Evolutionary conservation across 1,139 yeast species (phyloP), one percentile per base, ranked within the genome.

Genomic region (Petasospora fabianii): DNA sequence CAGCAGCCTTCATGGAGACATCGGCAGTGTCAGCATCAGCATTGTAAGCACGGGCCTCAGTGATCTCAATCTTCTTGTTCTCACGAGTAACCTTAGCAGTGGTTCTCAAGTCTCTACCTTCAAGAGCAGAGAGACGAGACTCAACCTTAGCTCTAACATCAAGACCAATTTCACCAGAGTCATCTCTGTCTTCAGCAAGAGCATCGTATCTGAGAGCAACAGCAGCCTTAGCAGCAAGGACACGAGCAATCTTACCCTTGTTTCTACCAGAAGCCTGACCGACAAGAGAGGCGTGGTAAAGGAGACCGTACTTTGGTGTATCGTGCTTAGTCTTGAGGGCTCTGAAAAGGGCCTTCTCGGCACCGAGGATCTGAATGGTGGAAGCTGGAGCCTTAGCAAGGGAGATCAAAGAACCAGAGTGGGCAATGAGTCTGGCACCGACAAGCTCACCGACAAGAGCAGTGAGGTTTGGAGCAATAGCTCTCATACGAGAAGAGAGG

Each of bases 161-260:
- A 56, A 86, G 73, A 59, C 99, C 99, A 57, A 90, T 77, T 54
- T 88, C 95, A 51, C 97, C 97, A 44, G 86, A 78, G 59, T 92
- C 97, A 56, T 85, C 95, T 67, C 97, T 81, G 58, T 92, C 97
- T 71, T 92, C 99, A 51, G 97, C 85, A 48, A 94, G 75, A 30
- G 97, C 96, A 70, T 92, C 99, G 64, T 85, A 92, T 73, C 98
- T 84, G 56, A 92, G 73, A 48, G 96, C 86, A 59, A 92, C 94
- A 38, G 98, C 95, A 53, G 97, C 96, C 73, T 92, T 92, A 49
- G 97, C 97, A 56, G 99, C 99, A 55, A 92, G 77, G 56, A 92
- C 96, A 73, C 99, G 84, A 42, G 99, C 97, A 63, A 92, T 87
- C 73, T 90, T 88, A 69, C 98, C 99, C 77, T 92, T 94, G 73